Conservation (phyloP, 108 stramenopile genomes). For the Conticribra guillardii region DNA sequence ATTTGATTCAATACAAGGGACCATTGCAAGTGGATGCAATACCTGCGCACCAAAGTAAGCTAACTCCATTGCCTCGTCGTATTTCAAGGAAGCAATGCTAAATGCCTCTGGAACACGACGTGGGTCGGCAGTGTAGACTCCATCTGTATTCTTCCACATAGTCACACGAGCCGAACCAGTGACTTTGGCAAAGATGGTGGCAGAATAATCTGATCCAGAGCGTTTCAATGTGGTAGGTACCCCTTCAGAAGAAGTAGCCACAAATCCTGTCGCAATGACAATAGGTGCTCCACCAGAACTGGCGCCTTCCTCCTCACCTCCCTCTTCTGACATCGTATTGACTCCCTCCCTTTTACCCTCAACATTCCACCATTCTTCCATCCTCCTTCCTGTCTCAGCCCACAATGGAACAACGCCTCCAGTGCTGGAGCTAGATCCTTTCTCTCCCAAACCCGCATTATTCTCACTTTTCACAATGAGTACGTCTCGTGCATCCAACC, state of each 20-base stretch:
- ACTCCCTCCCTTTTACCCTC: conserved; percentile 53
- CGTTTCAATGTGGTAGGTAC: conserved; percentile 88
- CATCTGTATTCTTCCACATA: conserved; percentile 93
- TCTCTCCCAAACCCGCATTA: conserved; percentile 67
- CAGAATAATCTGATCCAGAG: conserved; percentile 89
- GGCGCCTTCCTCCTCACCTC: background rate
- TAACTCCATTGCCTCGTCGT: conserved; percentile 92
- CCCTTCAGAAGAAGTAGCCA: conserved; percentile 79
- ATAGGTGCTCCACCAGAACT: conserved; percentile 36
- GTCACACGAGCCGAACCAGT: conserved; percentile 64
- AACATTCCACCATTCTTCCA: conserved; percentile 63
- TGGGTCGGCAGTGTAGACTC: conserved; percentile 89
- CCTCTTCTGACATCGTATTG: conserved; percentile 30
- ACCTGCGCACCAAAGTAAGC: conserved; percentile 93
- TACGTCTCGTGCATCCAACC: conserved; percentile 86
- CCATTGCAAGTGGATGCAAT: conserved; percentile 87
- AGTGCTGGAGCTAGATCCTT: conserved; percentile 64
- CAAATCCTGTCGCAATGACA: conserved; percentile 82
- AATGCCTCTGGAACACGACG: conserved; percentile 91
- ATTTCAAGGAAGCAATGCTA: conserved; percentile 68
- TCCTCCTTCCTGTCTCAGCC: conserved; percentile 39
- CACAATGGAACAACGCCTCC: conserved; percentile 71
- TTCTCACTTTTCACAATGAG: conserved; percentile 69
- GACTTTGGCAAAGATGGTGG: conserved; percentile 86
- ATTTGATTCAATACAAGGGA: conserved; percentile 66